Base-by-base conservation (phyloP, 352 stramenopile genomes). In the Phytophthora foliorum region DNA sequence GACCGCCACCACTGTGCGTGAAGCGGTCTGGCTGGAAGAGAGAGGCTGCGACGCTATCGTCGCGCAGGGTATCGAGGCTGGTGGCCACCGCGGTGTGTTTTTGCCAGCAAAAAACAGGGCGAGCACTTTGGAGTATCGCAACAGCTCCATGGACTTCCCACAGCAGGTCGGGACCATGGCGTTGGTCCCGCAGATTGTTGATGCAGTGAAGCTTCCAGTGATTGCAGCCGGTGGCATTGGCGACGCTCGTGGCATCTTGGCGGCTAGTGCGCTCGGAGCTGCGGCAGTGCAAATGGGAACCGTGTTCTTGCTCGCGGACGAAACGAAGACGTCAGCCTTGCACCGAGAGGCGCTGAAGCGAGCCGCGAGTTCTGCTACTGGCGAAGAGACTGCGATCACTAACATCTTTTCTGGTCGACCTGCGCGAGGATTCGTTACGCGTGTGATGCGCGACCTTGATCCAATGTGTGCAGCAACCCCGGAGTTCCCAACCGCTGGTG, bases 281-380 rank as follows among this genome's bases (percentile, higher is more conserved):
- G 71, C 78, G 3, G 80, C 74, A 5, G 81, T 86, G n/a, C 81
- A 92, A 72, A 77, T 92, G 53, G 84, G 84, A 9, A 88, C 84
- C 0, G 75, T 84, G 14, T 89, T 92, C 52, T 55, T 92, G 13
- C 59, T 81, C 17, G 80, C 75, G 5, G 73, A 83, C 8, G 80
- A 90, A 73, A 67, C 73, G 1, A 65, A 74, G 10, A 80, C 77
- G 16, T 78, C 74, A 6, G 14, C 34, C 22, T 63, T 72, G 27
- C 78, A 82, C 36, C 68, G 77, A 8, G 48, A 72, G 7, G 63
- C 66, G n/a, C 21, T 86, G 36, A 84, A 80, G 6, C 49, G 58
- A 36, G 72, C 82, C 19, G 73, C 75, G 0, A 48, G 19, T 5
- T 38, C 53, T 29, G 61, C 71, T 29, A 77, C 63, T 9, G 45